These are phyloP conservation scores for Saturnispora hagleri DNA, from an alignment of 805 yeast genomes.

Conservation along the genomic window DNA sequence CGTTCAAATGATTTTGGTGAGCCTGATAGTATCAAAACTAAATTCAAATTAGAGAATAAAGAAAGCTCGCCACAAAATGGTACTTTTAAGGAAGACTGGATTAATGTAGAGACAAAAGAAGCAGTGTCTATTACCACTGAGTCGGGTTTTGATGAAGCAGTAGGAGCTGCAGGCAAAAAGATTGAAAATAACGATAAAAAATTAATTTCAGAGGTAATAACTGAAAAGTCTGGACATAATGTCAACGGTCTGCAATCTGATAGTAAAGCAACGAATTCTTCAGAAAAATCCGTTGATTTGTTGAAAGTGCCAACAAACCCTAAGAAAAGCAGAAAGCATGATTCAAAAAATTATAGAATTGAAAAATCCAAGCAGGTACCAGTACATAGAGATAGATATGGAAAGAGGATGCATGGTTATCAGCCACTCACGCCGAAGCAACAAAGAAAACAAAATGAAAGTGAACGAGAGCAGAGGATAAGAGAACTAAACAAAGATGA, in stretches of 20 bases:
- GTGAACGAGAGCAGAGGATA: constrained; percentile 5
- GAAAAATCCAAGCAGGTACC: constrained; percentile 3
- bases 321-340: neutral
- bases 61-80: neutral
- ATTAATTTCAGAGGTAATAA: neutral
- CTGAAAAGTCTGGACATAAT: neutral
- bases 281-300: neutral
- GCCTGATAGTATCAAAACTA: neutral
- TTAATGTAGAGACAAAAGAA: neutral
- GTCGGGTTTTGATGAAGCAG: neutral
- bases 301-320: neutral
- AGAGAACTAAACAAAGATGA: neutral
- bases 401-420: neutral
- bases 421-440: neutral
- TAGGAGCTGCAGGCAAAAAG: neutral
- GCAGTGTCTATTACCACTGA: neutral
- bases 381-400: constrained; percentile 3
- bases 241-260: no score
- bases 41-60: no score
- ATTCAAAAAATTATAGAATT: constrained; percentile 3
- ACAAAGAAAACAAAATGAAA: constrained; percentile 1
- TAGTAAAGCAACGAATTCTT: neutral
- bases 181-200: neutral
- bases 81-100: neutral
- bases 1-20: neutral